These are phyloP conservation scores for Cryptococcus maquisensis DNA, from an alignment of 1,284 basidiomycete genomes.

Conservation along the genomic window DNA sequence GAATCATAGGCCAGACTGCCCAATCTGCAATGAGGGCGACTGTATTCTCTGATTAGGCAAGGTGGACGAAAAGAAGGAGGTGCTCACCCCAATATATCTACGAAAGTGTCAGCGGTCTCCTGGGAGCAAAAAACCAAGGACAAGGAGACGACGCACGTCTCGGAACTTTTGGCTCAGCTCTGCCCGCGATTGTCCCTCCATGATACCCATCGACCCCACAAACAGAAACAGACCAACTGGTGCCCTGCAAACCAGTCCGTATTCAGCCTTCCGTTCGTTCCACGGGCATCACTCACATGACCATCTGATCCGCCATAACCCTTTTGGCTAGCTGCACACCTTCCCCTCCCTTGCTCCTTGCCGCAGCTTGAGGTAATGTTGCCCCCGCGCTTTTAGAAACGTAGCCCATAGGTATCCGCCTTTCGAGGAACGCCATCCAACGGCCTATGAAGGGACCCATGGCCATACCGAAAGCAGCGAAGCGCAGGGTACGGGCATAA, in stretches of 20 bases:
- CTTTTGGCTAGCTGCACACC: constrained; percentile 60
- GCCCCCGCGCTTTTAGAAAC: not conserved
- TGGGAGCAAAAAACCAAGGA: not conserved
- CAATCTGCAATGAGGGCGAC: constrained; percentile 82
- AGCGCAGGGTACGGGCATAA: constrained; percentile 66
- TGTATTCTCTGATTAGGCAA: constrained; percentile 3
- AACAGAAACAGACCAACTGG: constrained; percentile 64
- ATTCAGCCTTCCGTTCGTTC: not conserved
- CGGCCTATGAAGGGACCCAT: constrained; percentile 60
- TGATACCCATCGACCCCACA: constrained; percentile 76
- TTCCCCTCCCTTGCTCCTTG: constrained; percentile 7
- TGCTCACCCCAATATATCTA: constrained; percentile 29
- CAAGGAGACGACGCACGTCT: constrained; percentile 29
- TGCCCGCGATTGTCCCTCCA: constrained; percentile 63
- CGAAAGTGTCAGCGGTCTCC: not conserved
- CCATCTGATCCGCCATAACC: constrained; percentile 71
- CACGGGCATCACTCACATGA: constrained; percentile 59
- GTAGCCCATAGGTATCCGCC: constrained; percentile 60
- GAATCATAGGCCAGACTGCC: constrained; percentile 77
- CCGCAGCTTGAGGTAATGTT: not conserved
- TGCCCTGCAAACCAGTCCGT: not conserved
- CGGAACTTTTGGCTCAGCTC: constrained; percentile 69
- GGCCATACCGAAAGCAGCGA: constrained; percentile 73
- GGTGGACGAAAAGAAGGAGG: not conserved
- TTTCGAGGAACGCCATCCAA: constrained; percentile 78